phyloP scores from a whole-genome alignment of 208 protist genomes.

The Acanthamoeba divionensis region DNA sequence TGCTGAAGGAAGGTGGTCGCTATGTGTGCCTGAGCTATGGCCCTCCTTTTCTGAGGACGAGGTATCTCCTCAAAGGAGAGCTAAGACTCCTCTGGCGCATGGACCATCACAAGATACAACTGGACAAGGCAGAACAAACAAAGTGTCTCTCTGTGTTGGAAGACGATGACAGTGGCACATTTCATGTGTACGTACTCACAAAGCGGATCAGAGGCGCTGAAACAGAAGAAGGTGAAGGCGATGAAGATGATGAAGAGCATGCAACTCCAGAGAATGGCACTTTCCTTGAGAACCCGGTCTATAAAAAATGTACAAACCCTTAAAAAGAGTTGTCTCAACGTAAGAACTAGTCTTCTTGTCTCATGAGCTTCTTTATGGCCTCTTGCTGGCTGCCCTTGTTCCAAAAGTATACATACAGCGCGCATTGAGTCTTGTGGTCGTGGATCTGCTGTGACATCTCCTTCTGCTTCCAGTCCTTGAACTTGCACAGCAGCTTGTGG shows the following conservation, averaged over 20 bases:
- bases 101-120: neutral
- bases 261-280: neutral
- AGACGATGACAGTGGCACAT: slow-evolving; percentile 5
- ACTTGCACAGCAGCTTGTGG: too few relatives aligned
- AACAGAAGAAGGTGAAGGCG: neutral
- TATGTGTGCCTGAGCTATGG: slow-evolving; percentile 22
- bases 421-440: too few relatives aligned
- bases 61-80: neutral
- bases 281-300: slow-evolving; percentile 31
- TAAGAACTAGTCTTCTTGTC: too few relatives aligned
- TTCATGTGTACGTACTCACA: slow-evolving; percentile 18
- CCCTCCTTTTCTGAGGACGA: neutral
- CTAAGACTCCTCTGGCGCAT: neutral
- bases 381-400: too few relatives aligned
- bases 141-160: slow-evolving; percentile 16
- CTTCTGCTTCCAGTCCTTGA: too few relatives aligned
- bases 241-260: neutral
- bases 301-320: neutral
- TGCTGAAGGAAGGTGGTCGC: neutral
- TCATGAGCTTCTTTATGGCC: too few relatives aligned
- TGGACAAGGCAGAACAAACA: neutral
- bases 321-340: too few relatives aligned
- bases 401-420: too few relatives aligned
- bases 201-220: neutral
- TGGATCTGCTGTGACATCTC: too few relatives aligned